These are phyloP conservation scores for Darksidea phi DNA, from an alignment of 495 filamentous ascomycete genomes.

Conservation along the genomic window DNA sequence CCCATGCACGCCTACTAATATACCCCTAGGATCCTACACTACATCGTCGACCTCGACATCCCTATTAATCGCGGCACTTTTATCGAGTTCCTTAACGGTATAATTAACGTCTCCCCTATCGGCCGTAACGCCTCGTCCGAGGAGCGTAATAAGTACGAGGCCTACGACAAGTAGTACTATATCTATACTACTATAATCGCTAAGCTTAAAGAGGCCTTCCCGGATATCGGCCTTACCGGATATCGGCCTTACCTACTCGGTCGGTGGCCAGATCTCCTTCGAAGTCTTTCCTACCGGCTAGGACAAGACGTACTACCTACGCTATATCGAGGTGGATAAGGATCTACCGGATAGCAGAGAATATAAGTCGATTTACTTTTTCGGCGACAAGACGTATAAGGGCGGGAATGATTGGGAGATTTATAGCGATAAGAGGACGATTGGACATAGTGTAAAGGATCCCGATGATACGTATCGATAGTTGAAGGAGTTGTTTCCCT, in stretches of 20 bases:
- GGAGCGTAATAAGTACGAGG: conserved; percentile 77
- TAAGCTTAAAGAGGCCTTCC: conserved; percentile 74
- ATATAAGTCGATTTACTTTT: conserved; percentile 93
- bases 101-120: conserved; percentile 92
- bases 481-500: conserved; percentile 82
- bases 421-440: conserved; percentile 72
- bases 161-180: conserved; percentile 72
- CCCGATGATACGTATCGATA: conserved; percentile 78
- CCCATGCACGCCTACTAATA: not conserved
- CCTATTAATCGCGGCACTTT: conserved; percentile 95
- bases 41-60: conserved; percentile 82
- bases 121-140: conserved; percentile 82
- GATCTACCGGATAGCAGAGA: conserved; percentile 62
- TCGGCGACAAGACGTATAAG: conserved; percentile 86
- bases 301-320: conserved; percentile 98
- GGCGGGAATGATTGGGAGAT: conserved; percentile 98
- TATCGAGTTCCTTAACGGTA: conserved; percentile 93
- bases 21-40: conserved; percentile 71
- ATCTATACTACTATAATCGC: conserved; percentile 71
- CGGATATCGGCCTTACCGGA: too few relatives aligned
- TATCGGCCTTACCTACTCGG: conserved; percentile 84
- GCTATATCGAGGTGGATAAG: conserved; percentile 80
- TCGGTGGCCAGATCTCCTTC: conserved; percentile 96
- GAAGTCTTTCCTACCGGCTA: conserved; percentile 96
- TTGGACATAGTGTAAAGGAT: conserved; percentile 78